These are phyloP conservation scores for Pythium sukuiense DNA, from an alignment of 352 stramenopile genomes.

Conservation along the genomic window DNA sequence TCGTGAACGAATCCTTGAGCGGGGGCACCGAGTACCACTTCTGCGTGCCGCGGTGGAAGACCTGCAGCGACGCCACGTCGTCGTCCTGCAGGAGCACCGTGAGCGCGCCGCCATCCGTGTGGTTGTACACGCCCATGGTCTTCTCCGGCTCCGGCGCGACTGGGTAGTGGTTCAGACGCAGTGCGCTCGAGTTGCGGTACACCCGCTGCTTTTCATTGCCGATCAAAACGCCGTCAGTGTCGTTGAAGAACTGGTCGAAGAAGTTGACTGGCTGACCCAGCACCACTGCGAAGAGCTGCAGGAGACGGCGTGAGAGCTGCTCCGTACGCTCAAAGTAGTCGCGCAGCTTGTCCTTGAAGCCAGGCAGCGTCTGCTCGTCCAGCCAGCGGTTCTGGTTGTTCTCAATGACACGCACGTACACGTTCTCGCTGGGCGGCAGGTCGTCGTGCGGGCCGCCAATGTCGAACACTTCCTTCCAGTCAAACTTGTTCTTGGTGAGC, in stretches of 20 bases:
- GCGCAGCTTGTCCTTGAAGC: slow-evolving; percentile 47
- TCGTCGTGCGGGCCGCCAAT: slow-evolving; percentile 41
- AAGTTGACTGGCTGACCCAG: slow-evolving; percentile 42
- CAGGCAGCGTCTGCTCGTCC: slow-evolving; percentile 34
- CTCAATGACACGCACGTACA: background rate
- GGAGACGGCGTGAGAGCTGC: slow-evolving; percentile 41
- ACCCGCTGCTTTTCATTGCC: slow-evolving; percentile 9
- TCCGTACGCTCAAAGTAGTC: slow-evolving; percentile 47
- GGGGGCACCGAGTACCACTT: slow-evolving; percentile 45
- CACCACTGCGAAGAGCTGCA: slow-evolving; percentile 53
- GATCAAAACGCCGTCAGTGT: background rate
- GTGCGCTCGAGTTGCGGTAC: slow-evolving; percentile 76
- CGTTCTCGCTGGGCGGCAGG: background rate
- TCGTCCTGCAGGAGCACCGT: slow-evolving; percentile 66
- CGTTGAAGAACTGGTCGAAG: slow-evolving; percentile 56
- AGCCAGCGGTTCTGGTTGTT: slow-evolving; percentile 80
- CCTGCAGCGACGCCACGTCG: slow-evolving; percentile 49
- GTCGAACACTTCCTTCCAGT: slow-evolving; percentile 92
- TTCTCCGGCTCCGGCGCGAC: slow-evolving; percentile 40
- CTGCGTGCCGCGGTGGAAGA: slow-evolving; percentile 44
- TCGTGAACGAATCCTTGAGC: slow-evolving; percentile 39
- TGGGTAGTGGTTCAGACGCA: slow-evolving; percentile 92
- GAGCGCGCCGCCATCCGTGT: slow-evolving; percentile 57
- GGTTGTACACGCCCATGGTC: slow-evolving; percentile 50
- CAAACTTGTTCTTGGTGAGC: slow-evolving; percentile 90